Evolutionary conservation across 2,329 filamentous ascomycete species (phyloP), one percentile per base, ranked within the genome.

Genomic region (Penicillium digitatum): DNA sequence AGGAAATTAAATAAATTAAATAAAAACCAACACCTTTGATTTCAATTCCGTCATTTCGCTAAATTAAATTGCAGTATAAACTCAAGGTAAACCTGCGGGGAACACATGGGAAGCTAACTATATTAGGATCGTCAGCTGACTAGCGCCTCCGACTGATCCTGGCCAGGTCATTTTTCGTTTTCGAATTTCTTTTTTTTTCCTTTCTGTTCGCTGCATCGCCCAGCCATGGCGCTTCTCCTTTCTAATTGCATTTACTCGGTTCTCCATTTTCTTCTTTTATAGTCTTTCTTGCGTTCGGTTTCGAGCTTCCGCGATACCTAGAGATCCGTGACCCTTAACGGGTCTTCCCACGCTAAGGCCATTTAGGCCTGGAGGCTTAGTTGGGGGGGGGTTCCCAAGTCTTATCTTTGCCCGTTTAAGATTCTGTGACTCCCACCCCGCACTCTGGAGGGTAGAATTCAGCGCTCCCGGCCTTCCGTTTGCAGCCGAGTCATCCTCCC

Each of bases 321-420:
- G 29, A 24, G 44, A 53, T 31, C 16, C 11, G 18, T 22, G 56
- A 59, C 60, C 62, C 54, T 62, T 40, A 54, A 62, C 62, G 63
- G 63, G 63, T 59, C 57, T 59, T 32, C 46, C 55, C 46, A 58
- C 60, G 58, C 61, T 61, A 62, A 58, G 50, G 51, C 61, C 51
- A 34, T 56, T 45, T 45, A 20, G 43, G 43, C 20, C 27, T 32
- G 29, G 43, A 45, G 29, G 18, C 43, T 45, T 18, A 43, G 24
- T 18, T 34, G 18, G 43, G 48, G 18, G 43, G 48, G 35, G 40
- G 34, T 37, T 48, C 9, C 39, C 22, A 42, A 27, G 24, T 51
- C 51, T 54, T 49, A 54, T 54, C 51, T 54, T 35, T 31, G 42
- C 14, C 43, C 43, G 9, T n/a, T 26, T 51, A 22, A 32, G 32